These are phyloP conservation scores for Aspergillus haitiensis DNA, from an alignment of 495 filamentous ascomycete genomes.

Conservation along the genomic window DNA sequence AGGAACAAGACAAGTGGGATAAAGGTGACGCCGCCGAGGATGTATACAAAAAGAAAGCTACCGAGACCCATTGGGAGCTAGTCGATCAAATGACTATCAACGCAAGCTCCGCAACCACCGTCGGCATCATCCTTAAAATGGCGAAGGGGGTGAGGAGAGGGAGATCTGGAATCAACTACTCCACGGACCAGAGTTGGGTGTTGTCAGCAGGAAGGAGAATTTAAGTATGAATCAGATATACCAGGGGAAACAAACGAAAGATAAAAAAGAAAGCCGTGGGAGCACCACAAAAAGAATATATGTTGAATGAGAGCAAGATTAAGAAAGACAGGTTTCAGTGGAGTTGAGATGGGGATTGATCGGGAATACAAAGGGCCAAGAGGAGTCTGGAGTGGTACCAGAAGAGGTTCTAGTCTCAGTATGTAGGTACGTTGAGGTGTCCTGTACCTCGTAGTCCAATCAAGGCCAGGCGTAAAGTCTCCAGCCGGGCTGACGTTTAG, in stretches of 20 bases:
- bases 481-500: too few relatives aligned
- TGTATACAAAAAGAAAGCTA: slow-evolving; percentile 70
- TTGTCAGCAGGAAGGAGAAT: not conserved
- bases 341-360: too few relatives aligned
- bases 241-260: not conserved
- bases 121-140: slow-evolving; percentile 31
- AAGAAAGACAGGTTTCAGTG: too few relatives aligned
- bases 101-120: slow-evolving; percentile 37
- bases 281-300: too few relatives aligned
- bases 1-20: slow-evolving; percentile 70
- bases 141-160: slow-evolving; percentile 20
- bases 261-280: not conserved
- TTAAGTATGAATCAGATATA: not conserved
- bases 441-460: too few relatives aligned
- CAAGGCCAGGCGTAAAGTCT: too few relatives aligned
- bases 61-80: slow-evolving; percentile 64
- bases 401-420: too few relatives aligned
- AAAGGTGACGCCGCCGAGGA: slow-evolving; percentile 89
- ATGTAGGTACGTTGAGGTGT: too few relatives aligned
- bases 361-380: too few relatives aligned
- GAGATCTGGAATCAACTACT: not conserved
- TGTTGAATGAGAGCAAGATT: too few relatives aligned
- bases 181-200: not conserved
- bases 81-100: slow-evolving; percentile 36
- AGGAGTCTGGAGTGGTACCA: too few relatives aligned